Base-by-base conservation (phyloP, 2,329 filamentous ascomycete species). In the Teratosphaeria nubilosa region DNA sequence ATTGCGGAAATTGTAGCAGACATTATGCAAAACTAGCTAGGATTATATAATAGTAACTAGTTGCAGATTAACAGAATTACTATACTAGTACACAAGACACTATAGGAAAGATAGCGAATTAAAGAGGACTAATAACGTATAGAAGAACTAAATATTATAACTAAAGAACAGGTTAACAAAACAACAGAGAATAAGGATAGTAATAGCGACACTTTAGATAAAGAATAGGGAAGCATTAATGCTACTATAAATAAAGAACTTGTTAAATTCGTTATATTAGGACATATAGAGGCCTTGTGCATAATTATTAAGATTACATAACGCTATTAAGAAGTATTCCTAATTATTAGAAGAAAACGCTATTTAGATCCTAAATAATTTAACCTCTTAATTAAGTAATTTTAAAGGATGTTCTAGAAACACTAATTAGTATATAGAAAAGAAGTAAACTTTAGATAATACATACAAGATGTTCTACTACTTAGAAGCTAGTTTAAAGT, bases 401-500 rank as follows among this genome's bases (percentile, higher is more conserved):
- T 63, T n/a, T n/a, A n/a, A n/a, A n/a, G n/a, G n/a, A n/a, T n/a
- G n/a, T n/a, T n/a, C n/a, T n/a, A n/a, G n/a, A 37, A 37, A 16
- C 14, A 37, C 14, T 16, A 16, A 37, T 37, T 37, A 37, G 32
- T 11, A 22, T 50, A 22, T 24, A 6, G 13, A 58, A 56, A 27
- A 54, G 59, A 55, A 58, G 25, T 54, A 63, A 27, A 55, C 25
- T 16, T 22, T n/a, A 31, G 31, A 16, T 13, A 22, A 3, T 59
- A 58, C 30, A 22, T 63, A 50, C 13, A 34, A 45, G 57, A 63
- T 27, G 6, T 22, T 16, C 31, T 54, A 52, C 61, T 34, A 45
- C 30, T 63, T 13, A 52, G 61, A 51, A 61, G 61, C 34, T 27
- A 25, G 13, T 60, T 63, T 27, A 41, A 41, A 14, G 11, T 11